phyloP scores from a whole-genome alignment of 345 rosid genomes.

The Moringa oleifera region DNA sequence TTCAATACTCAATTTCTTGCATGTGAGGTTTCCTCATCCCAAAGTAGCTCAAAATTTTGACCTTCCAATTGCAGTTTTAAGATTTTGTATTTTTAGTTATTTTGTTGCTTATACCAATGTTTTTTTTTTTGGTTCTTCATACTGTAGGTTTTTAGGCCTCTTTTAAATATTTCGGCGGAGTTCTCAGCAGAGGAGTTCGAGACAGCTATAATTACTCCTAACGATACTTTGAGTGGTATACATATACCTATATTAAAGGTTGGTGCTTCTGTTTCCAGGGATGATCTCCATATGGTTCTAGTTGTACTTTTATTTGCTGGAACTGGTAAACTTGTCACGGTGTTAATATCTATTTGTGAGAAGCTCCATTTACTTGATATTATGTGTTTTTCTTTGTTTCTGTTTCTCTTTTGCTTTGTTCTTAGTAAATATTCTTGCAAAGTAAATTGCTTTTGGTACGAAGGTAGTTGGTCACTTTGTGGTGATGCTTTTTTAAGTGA shows the following conservation, averaged over 20 bases:
- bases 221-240: slow-evolving; percentile 85
- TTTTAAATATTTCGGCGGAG: slow-evolving; percentile 75
- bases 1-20: slow-evolving; percentile 92
- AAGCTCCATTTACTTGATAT: background rate
- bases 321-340: too few relatives aligned
- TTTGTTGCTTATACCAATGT: slow-evolving; percentile 7
- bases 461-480: background rate
- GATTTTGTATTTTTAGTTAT: slow-evolving; percentile 4
- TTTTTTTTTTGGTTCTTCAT: slow-evolving; percentile 9
- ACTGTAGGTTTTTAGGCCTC: slow-evolving; percentile 75
- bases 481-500: background rate
- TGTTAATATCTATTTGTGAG: background rate
- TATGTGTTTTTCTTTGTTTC: slow-evolving; percentile 2
- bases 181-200: slow-evolving; percentile 97
- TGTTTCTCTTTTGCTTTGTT: background rate
- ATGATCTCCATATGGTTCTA: background rate
- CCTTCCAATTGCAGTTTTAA: background rate
- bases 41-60: too few relatives aligned
- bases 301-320: background rate
- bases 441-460: slow-evolving; percentile 15
- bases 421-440: slow-evolving; percentile 8
- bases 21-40: too few relatives aligned
- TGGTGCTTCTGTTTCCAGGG: slow-evolving; percentile 27
- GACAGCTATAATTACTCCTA: slow-evolving; percentile 80
- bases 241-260: slow-evolving; percentile 98